Percentiles rank a stretch among this genome's conserved stretches.
These are phyloP conservation scores for Aphanomyces cochlioides DNA, from an alignment of 352 stramenopile genomes.

Conservation along the genomic window DNA sequence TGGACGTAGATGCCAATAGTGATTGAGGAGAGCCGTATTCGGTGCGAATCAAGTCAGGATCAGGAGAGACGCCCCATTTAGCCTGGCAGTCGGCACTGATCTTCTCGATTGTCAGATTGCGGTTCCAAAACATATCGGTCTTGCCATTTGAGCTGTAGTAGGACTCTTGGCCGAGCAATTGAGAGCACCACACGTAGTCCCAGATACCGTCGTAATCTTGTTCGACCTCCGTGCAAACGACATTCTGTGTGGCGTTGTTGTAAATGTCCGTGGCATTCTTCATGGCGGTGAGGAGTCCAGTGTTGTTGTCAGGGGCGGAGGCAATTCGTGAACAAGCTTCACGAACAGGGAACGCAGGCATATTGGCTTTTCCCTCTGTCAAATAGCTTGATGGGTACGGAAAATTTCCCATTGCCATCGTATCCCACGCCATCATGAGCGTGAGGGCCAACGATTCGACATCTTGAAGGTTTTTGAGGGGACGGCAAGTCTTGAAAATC, in stretches of 20 bases:
- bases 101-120: constrained; percentile 54
- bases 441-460: constrained; percentile 64
- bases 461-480: constrained; percentile 43
- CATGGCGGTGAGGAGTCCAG: constrained; percentile 7
- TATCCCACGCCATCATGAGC: constrained; percentile 86
- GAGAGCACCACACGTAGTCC: constrained; percentile 90
- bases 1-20: constrained; percentile 63
- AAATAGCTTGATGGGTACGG: constrained; percentile 94
- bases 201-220: constrained; percentile 84
- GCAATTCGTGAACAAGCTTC: constrained; percentile 76
- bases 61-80: constrained; percentile 59
- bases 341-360: constrained; percentile 92
- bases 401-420: constrained; percentile 93
- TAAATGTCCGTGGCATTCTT: constrained; percentile 21
- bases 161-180: constrained; percentile 79
- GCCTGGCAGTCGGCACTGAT: constrained; percentile 60
- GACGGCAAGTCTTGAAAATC: constrained; percentile 67
- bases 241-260: constrained; percentile 72
- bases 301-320: constrained; percentile 30
- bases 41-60: constrained; percentile 70
- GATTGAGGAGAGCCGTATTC: constrained; percentile 58
- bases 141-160: constrained; percentile 85
- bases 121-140: constrained; percentile 91
- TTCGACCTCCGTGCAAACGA: constrained; percentile 68
- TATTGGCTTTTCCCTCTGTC: constrained; percentile 53